Evolutionary conservation across 176 grass and related monocot genomes (phyloP).

Genomic region (Poa annua): DNA sequence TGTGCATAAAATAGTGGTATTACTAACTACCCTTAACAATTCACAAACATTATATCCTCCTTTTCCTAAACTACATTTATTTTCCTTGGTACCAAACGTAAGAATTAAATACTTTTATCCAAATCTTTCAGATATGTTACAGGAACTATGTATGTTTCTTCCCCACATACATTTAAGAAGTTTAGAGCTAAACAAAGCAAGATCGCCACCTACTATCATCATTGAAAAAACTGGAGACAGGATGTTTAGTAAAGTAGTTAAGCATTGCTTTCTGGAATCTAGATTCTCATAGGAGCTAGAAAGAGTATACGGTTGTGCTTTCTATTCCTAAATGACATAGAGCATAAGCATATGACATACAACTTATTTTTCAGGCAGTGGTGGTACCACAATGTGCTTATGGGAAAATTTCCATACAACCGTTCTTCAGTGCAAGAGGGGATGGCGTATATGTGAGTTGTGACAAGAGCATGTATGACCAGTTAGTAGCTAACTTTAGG

Average conservation of each 20-base stretch:
- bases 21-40: background rate
- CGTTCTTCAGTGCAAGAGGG: conserved; percentile 11
- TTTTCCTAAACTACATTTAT: too few relatives aligned
- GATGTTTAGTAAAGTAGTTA: background rate
- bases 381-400: conserved; percentile 17
- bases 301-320: background rate
- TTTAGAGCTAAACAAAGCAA: conserved; percentile 17
- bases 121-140: conserved; percentile 26
- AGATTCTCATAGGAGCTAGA: background rate
- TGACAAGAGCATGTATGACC: background rate
- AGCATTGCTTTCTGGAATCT: conserved; percentile 4
- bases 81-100: background rate
- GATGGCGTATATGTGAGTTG: conserved; percentile 6
- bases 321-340: background rate
- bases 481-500: conserved; percentile 7
- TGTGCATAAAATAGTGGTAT: background rate
- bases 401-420: background rate
- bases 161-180: background rate
- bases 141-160: conserved; percentile 8
- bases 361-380: conserved; percentile 27
- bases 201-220: background rate
- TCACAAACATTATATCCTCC: too few relatives aligned
- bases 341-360: conserved; percentile 11
- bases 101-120: background rate
- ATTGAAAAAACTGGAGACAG: background rate